These are phyloP conservation scores for Pouteria glomerata DNA, from an alignment of 148 eudicot species.

Conservation along the genomic window DNA sequence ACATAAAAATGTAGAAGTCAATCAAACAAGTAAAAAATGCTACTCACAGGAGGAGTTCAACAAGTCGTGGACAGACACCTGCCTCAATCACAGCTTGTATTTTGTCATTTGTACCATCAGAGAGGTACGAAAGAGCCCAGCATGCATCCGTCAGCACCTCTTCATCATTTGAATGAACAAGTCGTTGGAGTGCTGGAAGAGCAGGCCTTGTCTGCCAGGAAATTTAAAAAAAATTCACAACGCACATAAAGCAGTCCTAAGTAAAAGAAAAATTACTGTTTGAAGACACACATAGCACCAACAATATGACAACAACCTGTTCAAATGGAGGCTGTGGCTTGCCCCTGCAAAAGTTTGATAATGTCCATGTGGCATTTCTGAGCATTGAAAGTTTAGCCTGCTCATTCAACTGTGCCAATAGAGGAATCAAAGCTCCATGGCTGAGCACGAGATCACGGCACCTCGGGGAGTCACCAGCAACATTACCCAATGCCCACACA, in stretches of 20 bases:
- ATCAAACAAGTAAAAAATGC: background rate
- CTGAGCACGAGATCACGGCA: constrained; percentile 73
- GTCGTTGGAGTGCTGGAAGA: constrained; percentile 72
- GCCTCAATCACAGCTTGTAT: constrained; percentile 89
- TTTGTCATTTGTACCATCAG: constrained; percentile 86
- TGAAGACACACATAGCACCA: background rate
- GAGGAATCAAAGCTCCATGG: constrained; percentile 59
- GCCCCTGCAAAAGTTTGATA: constrained; percentile 79
- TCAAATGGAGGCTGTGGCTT: constrained; percentile 81
- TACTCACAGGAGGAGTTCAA: constrained; percentile 72
- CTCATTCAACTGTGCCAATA: constrained; percentile 62
- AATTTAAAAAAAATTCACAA: background rate
- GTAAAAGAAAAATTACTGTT: background rate
- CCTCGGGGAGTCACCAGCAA: constrained; percentile 84
- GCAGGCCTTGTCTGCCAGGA: constrained; percentile 56
- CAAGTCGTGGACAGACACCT: constrained; percentile 66
- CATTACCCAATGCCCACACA: constrained; percentile 83
- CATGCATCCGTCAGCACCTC: constrained; percentile 87
- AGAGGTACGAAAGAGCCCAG: constrained; percentile 86
- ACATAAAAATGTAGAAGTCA: background rate
- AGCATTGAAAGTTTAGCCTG: constrained; percentile 81
- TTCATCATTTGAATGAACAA: constrained; percentile 74
- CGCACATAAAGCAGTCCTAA: background rate
- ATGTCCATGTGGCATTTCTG: constrained; percentile 83
- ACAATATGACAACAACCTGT: constrained; percentile 39